These are phyloP conservation scores for Phaseolus lunatus DNA, from an alignment of 306 rosid genomes.

Conservation along the genomic window DNA sequence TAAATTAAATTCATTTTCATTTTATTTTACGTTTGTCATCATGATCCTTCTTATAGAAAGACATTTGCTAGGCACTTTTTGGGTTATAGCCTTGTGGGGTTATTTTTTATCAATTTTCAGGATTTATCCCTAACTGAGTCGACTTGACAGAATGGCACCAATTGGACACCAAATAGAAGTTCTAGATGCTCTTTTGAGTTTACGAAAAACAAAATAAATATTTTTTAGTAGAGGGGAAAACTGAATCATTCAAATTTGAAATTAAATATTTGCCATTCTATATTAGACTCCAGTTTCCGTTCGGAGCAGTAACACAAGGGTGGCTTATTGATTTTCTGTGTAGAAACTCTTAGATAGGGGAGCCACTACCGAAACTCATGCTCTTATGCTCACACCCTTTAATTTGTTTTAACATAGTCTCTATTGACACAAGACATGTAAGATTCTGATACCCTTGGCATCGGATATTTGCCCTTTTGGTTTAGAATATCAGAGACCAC, in stretches of 20 bases:
- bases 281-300: neutral
- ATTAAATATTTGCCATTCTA: conserved; percentile 12
- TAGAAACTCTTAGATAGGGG: neutral
- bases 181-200: too few relatives aligned
- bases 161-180: too few relatives aligned
- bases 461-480: neutral
- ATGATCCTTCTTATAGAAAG: neutral
- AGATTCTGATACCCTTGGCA: neutral
- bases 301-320: neutral
- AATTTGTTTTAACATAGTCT: neutral
- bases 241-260: neutral
- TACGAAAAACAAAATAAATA: neutral
- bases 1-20: neutral
- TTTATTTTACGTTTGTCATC: neutral
- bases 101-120: neutral
- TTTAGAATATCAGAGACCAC: neutral
- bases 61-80: neutral
- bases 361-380: neutral
- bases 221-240: neutral
- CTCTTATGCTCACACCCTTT: neutral
- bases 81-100: neutral
- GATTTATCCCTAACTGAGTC: too few relatives aligned
- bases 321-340: neutral
- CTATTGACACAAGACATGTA: neutral
- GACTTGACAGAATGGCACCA: too few relatives aligned